These are phyloP conservation scores for Penicillium parvum DNA, from an alignment of 495 filamentous ascomycete genomes.

Conservation along the genomic window DNA sequence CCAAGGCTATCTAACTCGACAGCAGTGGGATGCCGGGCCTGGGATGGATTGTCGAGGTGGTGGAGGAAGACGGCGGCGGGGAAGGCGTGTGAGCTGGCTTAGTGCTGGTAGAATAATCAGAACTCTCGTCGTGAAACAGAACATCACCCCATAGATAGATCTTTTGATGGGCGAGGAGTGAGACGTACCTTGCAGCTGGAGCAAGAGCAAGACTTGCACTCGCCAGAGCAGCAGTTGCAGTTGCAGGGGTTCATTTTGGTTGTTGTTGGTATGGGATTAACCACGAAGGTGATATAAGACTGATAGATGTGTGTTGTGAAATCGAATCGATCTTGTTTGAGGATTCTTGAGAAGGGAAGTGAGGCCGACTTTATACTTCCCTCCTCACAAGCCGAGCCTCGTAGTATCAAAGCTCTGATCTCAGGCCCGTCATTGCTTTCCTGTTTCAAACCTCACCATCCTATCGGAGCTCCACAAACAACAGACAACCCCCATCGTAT, in stretches of 20 bases:
- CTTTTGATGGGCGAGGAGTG: too few relatives aligned
- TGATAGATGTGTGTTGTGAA: background rate
- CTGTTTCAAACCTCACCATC: too few relatives aligned
- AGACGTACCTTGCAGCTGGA: slow-evolving; percentile 33
- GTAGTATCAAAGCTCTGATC: too few relatives aligned
- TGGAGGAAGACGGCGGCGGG: slow-evolving; percentile 22
- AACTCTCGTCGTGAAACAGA: background rate
- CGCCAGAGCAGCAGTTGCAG: slow-evolving; percentile 46
- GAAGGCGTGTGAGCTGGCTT: slow-evolving; percentile 21
- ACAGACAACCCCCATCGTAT: slow-evolving; percentile 8
- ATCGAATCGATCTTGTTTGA: background rate
- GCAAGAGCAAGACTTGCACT: slow-evolving; percentile 44
- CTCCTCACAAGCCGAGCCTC: too few relatives aligned
- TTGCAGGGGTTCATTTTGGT: slow-evolving; percentile 42
- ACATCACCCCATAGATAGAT: background rate
- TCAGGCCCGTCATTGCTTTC: too few relatives aligned
- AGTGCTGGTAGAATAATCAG: slow-evolving; percentile 26
- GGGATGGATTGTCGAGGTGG: slow-evolving; percentile 22
- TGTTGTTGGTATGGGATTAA: slow-evolving; percentile 15
- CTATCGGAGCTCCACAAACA: slow-evolving; percentile 7
- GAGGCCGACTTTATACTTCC: slow-evolving; percentile 19
- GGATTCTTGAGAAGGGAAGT: background rate
- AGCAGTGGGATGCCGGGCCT: slow-evolving; percentile 25
- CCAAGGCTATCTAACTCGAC: slow-evolving; percentile 14
- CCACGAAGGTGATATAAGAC: slow-evolving; percentile 6